These are phyloP conservation scores for Neocucurbitaria cava DNA, from an alignment of 2,329 filamentous ascomycete genomes.

Conservation along the genomic window DNA sequence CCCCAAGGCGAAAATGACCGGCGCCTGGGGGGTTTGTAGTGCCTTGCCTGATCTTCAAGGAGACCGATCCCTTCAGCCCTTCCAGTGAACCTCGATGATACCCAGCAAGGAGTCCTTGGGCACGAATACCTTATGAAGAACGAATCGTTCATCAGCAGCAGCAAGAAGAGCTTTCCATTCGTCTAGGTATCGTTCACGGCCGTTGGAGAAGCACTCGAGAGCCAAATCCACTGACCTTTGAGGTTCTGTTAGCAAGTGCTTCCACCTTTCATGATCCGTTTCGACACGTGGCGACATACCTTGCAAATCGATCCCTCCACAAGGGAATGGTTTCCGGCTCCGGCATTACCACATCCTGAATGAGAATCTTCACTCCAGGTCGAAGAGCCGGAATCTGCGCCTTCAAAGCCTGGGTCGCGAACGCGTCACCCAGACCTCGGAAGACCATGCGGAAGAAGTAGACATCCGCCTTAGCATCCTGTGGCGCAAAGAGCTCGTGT, in stretches of 20 bases:
- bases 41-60: background rate
- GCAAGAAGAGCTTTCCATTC: constrained; percentile 23
- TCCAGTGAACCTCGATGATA: constrained; percentile 17
- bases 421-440: constrained; percentile 9
- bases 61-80: constrained; percentile 5
- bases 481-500: constrained; percentile 17
- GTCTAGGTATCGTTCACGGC: constrained; percentile 16
- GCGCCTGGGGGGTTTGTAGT: background rate
- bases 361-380: constrained; percentile 16
- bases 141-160: constrained; percentile 16
- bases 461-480: constrained; percentile 12
- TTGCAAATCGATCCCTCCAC: constrained; percentile 14
- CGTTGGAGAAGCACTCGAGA: constrained; percentile 13
- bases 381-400: constrained; percentile 17
- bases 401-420: constrained; percentile 7
- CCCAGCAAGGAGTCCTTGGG: constrained; percentile 14
- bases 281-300: constrained; percentile 6
- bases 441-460: constrained; percentile 22
- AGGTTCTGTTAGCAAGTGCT: background rate
- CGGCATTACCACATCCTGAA: constrained; percentile 18
- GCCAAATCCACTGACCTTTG: constrained; percentile 19
- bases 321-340: constrained; percentile 13
- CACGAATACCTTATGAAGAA: constrained; percentile 15
- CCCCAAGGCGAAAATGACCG: background rate
- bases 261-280: background rate